Evolutionary conservation across 2,329 filamentous ascomycete genomes (phyloP), one percentile per base, ranked within the genome.

Genomic region (Coniella vitis): DNA sequence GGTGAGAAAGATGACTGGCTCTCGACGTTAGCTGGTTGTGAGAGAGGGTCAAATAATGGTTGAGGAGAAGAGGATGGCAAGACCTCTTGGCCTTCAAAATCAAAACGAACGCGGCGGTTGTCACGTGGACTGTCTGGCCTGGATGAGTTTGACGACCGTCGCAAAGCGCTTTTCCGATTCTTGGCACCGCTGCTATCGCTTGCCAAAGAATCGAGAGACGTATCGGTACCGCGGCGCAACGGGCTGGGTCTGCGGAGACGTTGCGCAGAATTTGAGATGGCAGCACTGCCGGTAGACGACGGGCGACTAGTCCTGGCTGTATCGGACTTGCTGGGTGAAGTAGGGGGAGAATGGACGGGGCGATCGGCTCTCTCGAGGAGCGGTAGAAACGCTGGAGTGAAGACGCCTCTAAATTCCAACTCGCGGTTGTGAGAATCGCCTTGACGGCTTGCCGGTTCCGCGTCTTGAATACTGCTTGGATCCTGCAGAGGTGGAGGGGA

Each of bases 101-200:
- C 74, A 54, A 84, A 84, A 41, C 81, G 78, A 49, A 84, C 81
- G 51, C 78, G 72, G 25, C 79, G 73, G n/a, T 77, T 78, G 57
- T 52, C 52, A 29, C 49, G 31, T 31, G 52, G 52, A 31, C 52
- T 54, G 16, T 47, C 47, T 20, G 49, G 64, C 66, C 46, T 72
- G 70, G 74, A 71, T 29, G 67, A 70, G 56, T 72, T 78, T 7
- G 75, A 78, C 1, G 75, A 73, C 42, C 78, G 71, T 49, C 80
- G 74, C 49, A 83, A 62, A 39, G 78, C 80, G 57, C 81, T 82
- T 55, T 78, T 70, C 40, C 72, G 71, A 35, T 51, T 45, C 47
- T 57, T 60, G 34, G 20, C 37, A 39, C 63, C 62, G 55, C 69
- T 71, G 19, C 66, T 65, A 41, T 76, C 70, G 62, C 76, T 79